Base-by-base conservation (phyloP, 148 eudicot genomes). In the Chenopodium quinoa region DNA sequence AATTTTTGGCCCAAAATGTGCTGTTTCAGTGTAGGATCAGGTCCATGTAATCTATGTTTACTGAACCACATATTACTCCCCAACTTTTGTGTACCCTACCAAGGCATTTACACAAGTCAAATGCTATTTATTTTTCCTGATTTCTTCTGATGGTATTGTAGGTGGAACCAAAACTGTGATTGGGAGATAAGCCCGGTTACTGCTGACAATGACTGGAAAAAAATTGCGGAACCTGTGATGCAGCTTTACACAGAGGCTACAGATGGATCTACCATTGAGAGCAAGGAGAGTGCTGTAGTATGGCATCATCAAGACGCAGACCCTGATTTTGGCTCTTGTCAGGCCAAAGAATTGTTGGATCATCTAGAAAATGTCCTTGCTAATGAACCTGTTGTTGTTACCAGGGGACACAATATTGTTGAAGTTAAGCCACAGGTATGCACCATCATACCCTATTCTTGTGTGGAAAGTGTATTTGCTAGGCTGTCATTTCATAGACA, bases 401-500 rank as follows among this genome's bases (percentile, higher is more conserved):
- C 71, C 63, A 82, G 92, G 77, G 97, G 97, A 40, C 90, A 87
- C 75, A 81, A 90, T 75, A 93, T 93, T 23, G 93, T 93, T 37
- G 97, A 93, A 89, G 97, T 93, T 27, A 91, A 93, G 82, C 92
- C 93, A 29, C 94, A 89, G 85, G 97, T 90, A 80, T 75, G 31
- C 31, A 54, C 40, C 71, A 64, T 72, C 54, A n/a, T 46, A 37
- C 75, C 12, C 27, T 34, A 7, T 16, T 19, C 16, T 11, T 10
- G 56, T 10, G 12, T 52, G 17, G 16, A 52, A 52, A 52, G 12
- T 10, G 2, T 52, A 10, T 52, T 14, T 52, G 56, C 3, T 3
- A 2, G 56, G 1, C 16, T 52, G 56, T 12, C 56, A 52, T 52
- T 52, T 12, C 56, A 52, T 52, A 14, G 56, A 52, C 16, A 52